Evolutionary conservation across 768 basidiomycete species (phyloP).

Genomic region (Astraeus odoratus): DNA sequence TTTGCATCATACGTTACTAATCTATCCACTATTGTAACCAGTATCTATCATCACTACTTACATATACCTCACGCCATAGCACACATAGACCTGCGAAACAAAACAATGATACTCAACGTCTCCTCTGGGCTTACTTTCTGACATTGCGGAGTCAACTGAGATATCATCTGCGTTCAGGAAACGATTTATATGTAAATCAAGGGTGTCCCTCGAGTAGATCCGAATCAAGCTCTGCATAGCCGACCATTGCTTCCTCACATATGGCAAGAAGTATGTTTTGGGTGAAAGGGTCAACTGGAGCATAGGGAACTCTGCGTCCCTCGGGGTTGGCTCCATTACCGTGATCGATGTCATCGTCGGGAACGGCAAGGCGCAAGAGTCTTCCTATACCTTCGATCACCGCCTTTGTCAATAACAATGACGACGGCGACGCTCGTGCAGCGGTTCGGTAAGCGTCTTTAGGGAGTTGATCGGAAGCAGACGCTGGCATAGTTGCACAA

Average conservation of each 20-base stretch:
- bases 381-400: constrained; percentile 20
- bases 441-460: too few relatives aligned
- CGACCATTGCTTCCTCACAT: constrained; percentile 19
- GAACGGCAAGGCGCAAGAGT: constrained; percentile 10
- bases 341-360: background rate
- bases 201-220: too few relatives aligned
- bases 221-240: background rate
- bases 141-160: too few relatives aligned
- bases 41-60: background rate
- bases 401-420: constrained; percentile 7
- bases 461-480: background rate
- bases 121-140: too few relatives aligned
- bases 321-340: background rate
- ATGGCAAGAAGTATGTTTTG: constrained; percentile 23
- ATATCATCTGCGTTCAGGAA: too few relatives aligned
- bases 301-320: too few relatives aligned
- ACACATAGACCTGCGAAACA: background rate
- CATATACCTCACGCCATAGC: background rate
- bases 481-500: background rate
- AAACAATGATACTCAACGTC: too few relatives aligned
- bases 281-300: constrained; percentile 16
- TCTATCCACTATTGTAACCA: background rate
- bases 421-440: background rate
- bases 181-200: background rate
- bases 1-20: background rate